These are phyloP conservation scores for Tulasnella sp. DNA, from an alignment of 768 basidiomycete genomes.

Conservation along the genomic window DNA sequence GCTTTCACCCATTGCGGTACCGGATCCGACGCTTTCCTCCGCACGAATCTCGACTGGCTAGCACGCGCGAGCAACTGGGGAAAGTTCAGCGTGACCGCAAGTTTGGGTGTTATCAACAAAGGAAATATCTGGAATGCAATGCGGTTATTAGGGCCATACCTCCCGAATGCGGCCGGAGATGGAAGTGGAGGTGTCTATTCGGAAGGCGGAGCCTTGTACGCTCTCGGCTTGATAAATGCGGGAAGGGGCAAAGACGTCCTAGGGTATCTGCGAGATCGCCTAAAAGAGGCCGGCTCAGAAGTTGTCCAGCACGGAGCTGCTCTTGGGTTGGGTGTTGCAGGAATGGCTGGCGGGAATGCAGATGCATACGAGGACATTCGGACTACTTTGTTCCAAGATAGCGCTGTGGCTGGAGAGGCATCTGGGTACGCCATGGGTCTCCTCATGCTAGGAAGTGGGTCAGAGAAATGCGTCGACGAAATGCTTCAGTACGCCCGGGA, in stretches of 20 bases:
- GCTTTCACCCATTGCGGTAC: slow-evolving; percentile 99
- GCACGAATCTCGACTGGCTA: slow-evolving; percentile 96
- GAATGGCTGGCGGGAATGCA: slow-evolving; percentile 84
- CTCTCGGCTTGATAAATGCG: slow-evolving; percentile 90
- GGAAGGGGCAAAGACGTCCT: slow-evolving; percentile 68
- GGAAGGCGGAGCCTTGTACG: slow-evolving; percentile 95
- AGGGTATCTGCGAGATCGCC: slow-evolving; percentile 70
- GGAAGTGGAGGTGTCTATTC: slow-evolving; percentile 74
- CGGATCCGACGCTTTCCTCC: slow-evolving; percentile 86
- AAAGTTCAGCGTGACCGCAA: slow-evolving; percentile 96
- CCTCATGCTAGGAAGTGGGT: slow-evolving; percentile 94
- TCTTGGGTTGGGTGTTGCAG: slow-evolving; percentile 91
- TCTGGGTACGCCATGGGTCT: slow-evolving; percentile 97
- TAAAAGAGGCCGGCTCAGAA: slow-evolving; percentile 71
- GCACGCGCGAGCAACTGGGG: slow-evolving; percentile 95
- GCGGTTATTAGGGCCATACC: slow-evolving; percentile 88
- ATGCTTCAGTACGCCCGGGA: slow-evolving; percentile 96
- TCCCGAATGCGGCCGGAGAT: slow-evolving; percentile 64
- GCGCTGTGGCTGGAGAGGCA: slow-evolving; percentile 92
- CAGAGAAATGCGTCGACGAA: slow-evolving; percentile 73
- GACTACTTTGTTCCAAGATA: slow-evolving; percentile 84
- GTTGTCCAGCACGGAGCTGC: slow-evolving; percentile 97
- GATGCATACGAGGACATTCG: slow-evolving; percentile 71
- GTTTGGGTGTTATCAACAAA: slow-evolving; percentile 95
- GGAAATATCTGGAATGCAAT: slow-evolving; percentile 92